Conservation (phyloP, 2,329 filamentous ascomycete species). For the Lecanoromycetidae sp. region DNA sequence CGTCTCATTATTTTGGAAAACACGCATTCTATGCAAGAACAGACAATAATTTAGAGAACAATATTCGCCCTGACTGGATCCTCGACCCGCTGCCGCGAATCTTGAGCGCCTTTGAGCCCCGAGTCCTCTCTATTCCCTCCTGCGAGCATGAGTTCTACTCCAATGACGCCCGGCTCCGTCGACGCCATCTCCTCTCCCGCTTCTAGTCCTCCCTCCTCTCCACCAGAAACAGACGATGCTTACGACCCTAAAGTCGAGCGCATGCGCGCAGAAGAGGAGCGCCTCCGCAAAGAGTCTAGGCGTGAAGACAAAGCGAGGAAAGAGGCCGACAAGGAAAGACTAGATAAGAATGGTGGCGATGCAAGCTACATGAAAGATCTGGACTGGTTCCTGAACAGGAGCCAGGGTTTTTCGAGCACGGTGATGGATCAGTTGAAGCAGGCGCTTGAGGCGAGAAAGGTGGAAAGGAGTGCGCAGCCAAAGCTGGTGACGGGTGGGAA, state of each 20-base stretch:
- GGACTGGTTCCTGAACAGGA: constrained; percentile 17
- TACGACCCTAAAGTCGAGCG: constrained; percentile 14
- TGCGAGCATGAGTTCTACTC: constrained; percentile 16
- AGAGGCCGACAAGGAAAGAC: constrained; percentile 3
- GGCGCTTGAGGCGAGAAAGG: constrained; percentile 13
- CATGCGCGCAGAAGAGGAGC: constrained; percentile 17
- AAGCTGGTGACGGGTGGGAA: constrained; percentile 71
- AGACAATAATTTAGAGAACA: no score
- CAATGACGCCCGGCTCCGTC: constrained; percentile 16
- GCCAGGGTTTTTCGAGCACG: constrained; percentile 16
- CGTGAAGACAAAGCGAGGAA: constrained; percentile 9
- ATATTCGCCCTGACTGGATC: no score
- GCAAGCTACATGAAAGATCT: constrained; percentile 10
- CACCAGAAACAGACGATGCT: constrained; percentile 12
- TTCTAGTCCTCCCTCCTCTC: constrained; percentile 18
- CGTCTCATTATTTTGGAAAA: no score
- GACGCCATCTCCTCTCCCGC: constrained; percentile 10
- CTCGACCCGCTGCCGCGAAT: no score
- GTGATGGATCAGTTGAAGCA: constrained; percentile 18
- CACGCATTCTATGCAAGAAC: no score
- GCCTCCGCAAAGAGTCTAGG: constrained; percentile 6
- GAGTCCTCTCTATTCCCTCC: neutral
- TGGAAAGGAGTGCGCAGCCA: constrained; percentile 48
- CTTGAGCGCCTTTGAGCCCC: no score
- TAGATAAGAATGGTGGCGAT: constrained; percentile 6